Base-by-base conservation (phyloP, 2,329 filamentous ascomycete species). In the Falciphora oryzae region DNA sequence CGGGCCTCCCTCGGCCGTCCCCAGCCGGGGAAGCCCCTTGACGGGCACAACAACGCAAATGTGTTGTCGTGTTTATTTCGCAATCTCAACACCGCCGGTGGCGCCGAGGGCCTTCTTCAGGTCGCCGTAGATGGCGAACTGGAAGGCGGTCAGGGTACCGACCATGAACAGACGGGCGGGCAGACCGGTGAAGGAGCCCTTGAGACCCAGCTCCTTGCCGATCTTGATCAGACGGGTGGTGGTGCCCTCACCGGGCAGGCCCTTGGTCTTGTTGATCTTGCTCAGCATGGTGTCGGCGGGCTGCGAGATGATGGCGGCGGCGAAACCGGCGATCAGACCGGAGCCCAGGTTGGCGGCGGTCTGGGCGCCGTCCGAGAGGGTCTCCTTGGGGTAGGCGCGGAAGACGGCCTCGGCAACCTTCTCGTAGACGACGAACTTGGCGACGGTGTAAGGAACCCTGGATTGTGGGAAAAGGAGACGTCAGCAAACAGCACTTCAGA, bases 241-340 rank as follows among this genome's bases (percentile, higher is more conserved):
- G 73, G 89, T 93, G 74, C 90, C 85, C 83, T 93, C 90, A 80
- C 90, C 90, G 70, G 90, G 90, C 68, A 85, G 80, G 79, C 89
- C 90, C 81, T 89, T 88, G 78, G 89, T 90, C 88, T 93, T 93
- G 88, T 93, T 93, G 84, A 93, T 93, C 85, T 92, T 93, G 80
- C 83, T 87, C 71, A 93, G 86, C 90, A 93, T 93, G 74, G 90
- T 93, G 77, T 93, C 90, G 75, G 90, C 90, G 71, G 90, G 90
- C 81, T 93, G 90, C 68, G 90, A 93, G 75, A 93, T 84, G 73
- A 92, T 75, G 75, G 90, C 90, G 71, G 90, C 90, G 72, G 90
- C 90, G 80, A 93, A 90, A 87, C 90, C 90, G 91, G 74, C 73
- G 56, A 73, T 65, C 57, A 75, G 73, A 69, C 74, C 73, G 64